Percentiles rank a stretch among this genome's conserved stretches.
These are phyloP conservation scores for Neurospora pannonica DNA, from an alignment of 495 filamentous ascomycete genomes.

Conservation along the genomic window DNA sequence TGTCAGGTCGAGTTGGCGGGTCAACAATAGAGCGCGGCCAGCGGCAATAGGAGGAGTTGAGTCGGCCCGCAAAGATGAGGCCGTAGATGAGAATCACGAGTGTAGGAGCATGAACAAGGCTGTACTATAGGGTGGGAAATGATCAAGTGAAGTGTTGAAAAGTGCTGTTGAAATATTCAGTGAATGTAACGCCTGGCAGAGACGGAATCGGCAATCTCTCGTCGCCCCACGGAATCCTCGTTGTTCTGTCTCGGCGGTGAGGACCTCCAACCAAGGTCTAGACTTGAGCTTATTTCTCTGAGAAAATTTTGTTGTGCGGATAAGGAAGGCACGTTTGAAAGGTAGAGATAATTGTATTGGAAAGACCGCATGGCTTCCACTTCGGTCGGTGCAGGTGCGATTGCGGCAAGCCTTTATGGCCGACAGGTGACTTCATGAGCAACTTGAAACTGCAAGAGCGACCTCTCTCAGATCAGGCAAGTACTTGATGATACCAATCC, in stretches of 20 bases:
- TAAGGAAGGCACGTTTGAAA: not conserved
- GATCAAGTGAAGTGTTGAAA: not conserved
- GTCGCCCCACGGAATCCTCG: not conserved
- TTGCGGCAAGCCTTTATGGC: not conserved
- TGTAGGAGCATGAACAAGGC: not conserved
- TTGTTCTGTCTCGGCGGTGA: not conserved
- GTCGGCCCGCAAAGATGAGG: not conserved
- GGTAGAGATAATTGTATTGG: too few relatives aligned
- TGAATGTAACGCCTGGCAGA: not conserved
- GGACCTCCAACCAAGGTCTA: not conserved
- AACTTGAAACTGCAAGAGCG: not conserved
- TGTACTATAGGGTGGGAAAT: not conserved
- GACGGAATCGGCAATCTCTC: not conserved
- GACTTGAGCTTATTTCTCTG: not conserved
- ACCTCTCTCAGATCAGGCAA: not conserved
- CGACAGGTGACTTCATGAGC: not conserved
- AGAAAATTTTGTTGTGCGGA: not conserved
- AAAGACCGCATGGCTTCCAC: not conserved
- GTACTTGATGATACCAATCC: not conserved
- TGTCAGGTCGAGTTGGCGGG: not conserved
- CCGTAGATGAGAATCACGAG: not conserved
- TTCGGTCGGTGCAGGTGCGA: not conserved
- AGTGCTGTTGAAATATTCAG: not conserved
- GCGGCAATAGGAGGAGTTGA: not conserved
- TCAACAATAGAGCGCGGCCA: not conserved